Evolutionary conservation across 176 grass and related monocot species (phyloP).

Genomic region (Urochloa ruziziensis): DNA sequence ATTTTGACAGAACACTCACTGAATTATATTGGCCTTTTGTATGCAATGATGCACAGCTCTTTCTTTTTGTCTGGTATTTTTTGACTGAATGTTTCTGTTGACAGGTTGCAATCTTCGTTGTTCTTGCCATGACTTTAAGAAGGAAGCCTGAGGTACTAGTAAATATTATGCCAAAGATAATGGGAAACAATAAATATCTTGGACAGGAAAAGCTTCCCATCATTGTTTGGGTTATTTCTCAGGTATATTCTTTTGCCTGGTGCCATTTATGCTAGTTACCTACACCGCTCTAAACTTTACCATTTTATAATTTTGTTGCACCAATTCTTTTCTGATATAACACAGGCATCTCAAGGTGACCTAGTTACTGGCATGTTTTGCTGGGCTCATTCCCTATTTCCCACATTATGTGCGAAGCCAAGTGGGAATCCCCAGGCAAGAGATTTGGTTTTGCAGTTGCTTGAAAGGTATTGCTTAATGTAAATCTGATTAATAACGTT

Average conservation of each 20-base stretch:
- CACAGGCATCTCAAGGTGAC: slow-evolving; percentile 85
- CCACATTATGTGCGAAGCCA: slow-evolving; percentile 70
- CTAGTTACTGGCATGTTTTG: slow-evolving; percentile 74
- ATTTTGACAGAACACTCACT: background rate
- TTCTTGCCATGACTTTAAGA: slow-evolving; percentile 84
- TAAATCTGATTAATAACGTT: background rate
- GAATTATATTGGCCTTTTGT: background rate
- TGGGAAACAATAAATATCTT: slow-evolving; percentile 71
- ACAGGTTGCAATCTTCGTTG: slow-evolving; percentile 94
- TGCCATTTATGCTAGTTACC: background rate
- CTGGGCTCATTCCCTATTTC: slow-evolving; percentile 85
- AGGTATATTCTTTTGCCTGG: slow-evolving; percentile 50
- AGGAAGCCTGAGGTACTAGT: slow-evolving; percentile 72
- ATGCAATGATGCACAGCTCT: background rate
- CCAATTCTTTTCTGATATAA: background rate
- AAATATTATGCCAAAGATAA: slow-evolving; percentile 59
- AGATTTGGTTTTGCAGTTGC: slow-evolving; percentile 87
- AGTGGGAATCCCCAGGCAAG: slow-evolving; percentile 77
- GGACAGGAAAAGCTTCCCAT: slow-evolving; percentile 88
- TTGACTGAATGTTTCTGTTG: slow-evolving; percentile 2
- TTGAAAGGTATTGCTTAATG: slow-evolving; percentile 61
- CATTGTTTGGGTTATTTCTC: slow-evolving; percentile 76
- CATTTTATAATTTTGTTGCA: background rate
- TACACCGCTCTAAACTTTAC: background rate
- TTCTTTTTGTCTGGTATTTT: slow-evolving; percentile 17